Percentiles rank a stretch among this genome's conserved stretches.
phyloP scores from a whole-genome alignment of 2,329 filamentous ascomycete species.

The Graphiopsis chlorocephala region DNA sequence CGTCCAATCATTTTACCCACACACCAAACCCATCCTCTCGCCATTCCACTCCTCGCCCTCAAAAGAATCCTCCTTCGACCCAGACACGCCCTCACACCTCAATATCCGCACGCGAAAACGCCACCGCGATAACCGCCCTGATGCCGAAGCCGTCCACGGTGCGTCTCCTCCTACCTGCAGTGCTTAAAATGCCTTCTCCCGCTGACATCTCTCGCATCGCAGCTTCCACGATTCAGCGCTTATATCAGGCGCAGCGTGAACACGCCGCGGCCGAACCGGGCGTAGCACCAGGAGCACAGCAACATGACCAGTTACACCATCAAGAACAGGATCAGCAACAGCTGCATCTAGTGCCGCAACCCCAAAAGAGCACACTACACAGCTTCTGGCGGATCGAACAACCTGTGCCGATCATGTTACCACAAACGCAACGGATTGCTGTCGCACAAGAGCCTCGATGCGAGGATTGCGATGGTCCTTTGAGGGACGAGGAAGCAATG shows the following conservation, averaged over 20 bases:
- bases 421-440: constrained; percentile 2
- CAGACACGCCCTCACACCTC: constrained; percentile 38
- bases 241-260: constrained; percentile 43
- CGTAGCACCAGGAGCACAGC: constrained; percentile 28
- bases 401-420: constrained; percentile 20
- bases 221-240: constrained; percentile 47
- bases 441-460: constrained; percentile 31
- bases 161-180: not conserved
- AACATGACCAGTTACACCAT: not conserved
- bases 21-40: constrained; percentile 26
- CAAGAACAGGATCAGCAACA: constrained; percentile 20
- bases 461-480: constrained; percentile 44
- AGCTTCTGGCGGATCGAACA: constrained; percentile 46
- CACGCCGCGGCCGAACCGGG: constrained; percentile 26
- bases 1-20: constrained; percentile 31
- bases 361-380: constrained; percentile 47
- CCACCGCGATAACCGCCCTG: constrained; percentile 56
- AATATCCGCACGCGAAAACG: constrained; percentile 59
- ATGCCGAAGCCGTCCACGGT: constrained; percentile 57
- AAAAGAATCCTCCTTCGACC: constrained; percentile 18
- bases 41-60: not conserved
- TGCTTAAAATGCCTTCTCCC: constrained; percentile 19
- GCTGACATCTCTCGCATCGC: constrained; percentile 21
- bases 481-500: constrained; percentile 36
- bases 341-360: not conserved